Conservation (phyloP, 306 rosid genomes). For the Urtica urens region DNA sequence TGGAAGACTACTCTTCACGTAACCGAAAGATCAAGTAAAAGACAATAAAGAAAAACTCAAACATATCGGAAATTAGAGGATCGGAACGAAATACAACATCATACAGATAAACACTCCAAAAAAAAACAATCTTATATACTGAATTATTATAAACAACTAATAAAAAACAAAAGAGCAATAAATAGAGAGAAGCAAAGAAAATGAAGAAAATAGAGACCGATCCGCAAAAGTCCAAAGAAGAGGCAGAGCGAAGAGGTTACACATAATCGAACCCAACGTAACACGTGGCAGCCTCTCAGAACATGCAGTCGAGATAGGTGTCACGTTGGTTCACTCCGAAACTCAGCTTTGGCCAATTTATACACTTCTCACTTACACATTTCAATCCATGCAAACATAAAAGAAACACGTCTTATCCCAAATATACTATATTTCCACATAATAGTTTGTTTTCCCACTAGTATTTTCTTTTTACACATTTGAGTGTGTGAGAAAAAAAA, state of each 20-base stretch:
- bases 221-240: conserved; percentile 1
- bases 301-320: conserved; percentile 34
- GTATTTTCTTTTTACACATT: not conserved
- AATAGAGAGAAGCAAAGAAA: not conserved
- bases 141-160: not conserved
- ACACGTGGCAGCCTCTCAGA: conserved; percentile 31
- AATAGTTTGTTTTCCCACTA: not conserved
- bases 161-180: not conserved
- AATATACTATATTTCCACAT: not conserved
- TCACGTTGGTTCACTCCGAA: conserved; percentile 21
- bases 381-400: conserved; percentile 47
- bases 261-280: conserved; percentile 11
- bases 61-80: no score
- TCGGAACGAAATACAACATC: no score
- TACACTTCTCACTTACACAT: conserved; percentile 34
- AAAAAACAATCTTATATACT: not conserved
- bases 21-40: no score
- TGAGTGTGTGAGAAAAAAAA: no score
- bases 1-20: no score
- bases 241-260: conserved; percentile 17
- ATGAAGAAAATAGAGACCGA: conserved; percentile 13
- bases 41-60: no score
- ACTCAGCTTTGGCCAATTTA: conserved; percentile 23
- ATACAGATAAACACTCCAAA: not conserved
- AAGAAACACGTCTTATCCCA: not conserved